Percentiles rank a stretch among this genome's conserved stretches.
These are phyloP conservation scores for Sordaria brevicollis DNA, from an alignment of 495 filamentous ascomycete genomes.

Conservation along the genomic window DNA sequence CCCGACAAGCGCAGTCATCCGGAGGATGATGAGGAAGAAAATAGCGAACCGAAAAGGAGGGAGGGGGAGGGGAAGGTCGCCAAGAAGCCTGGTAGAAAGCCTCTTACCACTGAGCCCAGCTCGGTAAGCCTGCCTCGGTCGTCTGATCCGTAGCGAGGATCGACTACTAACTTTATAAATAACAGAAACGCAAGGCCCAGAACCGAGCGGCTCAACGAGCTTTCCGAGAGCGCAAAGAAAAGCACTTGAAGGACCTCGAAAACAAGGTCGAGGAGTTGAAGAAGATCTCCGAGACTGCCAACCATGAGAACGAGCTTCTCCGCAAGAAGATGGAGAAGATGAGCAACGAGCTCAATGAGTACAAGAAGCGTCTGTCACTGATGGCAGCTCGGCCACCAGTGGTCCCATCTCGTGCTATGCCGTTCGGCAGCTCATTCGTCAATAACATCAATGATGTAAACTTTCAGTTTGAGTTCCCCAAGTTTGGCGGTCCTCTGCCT, in stretches of 20 bases:
- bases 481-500: slow-evolving; percentile 63
- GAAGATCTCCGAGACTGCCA: slow-evolving; percentile 70
- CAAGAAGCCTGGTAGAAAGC: slow-evolving; percentile 96
- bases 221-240: slow-evolving; percentile 97
- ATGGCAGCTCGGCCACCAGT: slow-evolving; percentile 27
- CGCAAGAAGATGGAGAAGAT: slow-evolving; percentile 80
- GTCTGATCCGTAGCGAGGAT: background rate
- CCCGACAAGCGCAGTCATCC: slow-evolving; percentile 77
- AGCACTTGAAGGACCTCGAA: slow-evolving; percentile 91
- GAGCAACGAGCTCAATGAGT: slow-evolving; percentile 76
- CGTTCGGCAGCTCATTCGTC: slow-evolving; percentile 37
- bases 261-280: slow-evolving; percentile 89
- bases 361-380: slow-evolving; percentile 71
- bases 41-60: slow-evolving; percentile 60
- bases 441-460: slow-evolving; percentile 60
- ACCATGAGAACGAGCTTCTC: slow-evolving; percentile 76
- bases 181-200: slow-evolving; percentile 94
- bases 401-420: slow-evolving; percentile 8
- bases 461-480: slow-evolving; percentile 89
- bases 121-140: slow-evolving; percentile 54
- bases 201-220: slow-evolving; percentile 94
- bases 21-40: slow-evolving; percentile 55
- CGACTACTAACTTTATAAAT: slow-evolving; percentile 31
- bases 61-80: slow-evolving; percentile 66
- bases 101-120: slow-evolving; percentile 87